These are phyloP conservation scores for Parietaria judaica DNA, from an alignment of 306 rosid species.

Conservation along the genomic window DNA sequence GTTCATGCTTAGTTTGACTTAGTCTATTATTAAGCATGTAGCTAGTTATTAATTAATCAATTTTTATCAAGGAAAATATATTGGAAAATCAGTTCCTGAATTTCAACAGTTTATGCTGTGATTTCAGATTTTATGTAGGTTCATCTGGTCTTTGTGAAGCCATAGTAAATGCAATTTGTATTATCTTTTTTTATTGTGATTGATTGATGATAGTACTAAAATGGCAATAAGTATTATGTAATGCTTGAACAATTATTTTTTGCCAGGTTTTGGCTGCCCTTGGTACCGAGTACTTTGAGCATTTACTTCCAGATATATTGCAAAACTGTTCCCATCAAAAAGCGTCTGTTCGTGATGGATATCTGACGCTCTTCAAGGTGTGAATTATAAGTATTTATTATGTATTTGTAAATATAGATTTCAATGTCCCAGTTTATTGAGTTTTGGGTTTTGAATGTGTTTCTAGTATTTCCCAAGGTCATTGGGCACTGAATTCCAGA, in stretches of 20 bases:
- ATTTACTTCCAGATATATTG: conserved; percentile 85
- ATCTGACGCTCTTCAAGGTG: conserved; percentile 93
- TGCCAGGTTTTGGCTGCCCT: conserved; percentile 86
- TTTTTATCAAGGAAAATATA: too few species aligned
- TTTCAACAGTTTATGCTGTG: background rate
- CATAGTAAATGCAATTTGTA: background rate
- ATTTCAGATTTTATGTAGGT: background rate
- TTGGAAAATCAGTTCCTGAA: too few species aligned
- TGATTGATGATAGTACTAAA: too few species aligned
- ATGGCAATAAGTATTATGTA: too few species aligned
- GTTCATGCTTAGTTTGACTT: too few species aligned
- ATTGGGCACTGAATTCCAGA: conserved; percentile 81
- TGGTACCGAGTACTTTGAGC: conserved; percentile 76
- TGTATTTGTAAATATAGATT: background rate
- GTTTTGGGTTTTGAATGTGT: conserved; percentile 7
- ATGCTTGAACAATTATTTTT: background rate
- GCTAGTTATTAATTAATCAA: too few species aligned
- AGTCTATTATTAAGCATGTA: too few species aligned
- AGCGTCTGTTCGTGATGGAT: conserved; percentile 95
- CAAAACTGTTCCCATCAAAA: conserved; percentile 86
- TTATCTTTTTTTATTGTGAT: background rate
- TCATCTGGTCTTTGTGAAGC: background rate
- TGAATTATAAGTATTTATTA: background rate
- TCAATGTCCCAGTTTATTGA: background rate
- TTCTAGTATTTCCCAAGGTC: conserved; percentile 89